Percentiles rank a stretch among this genome's conserved stretches.
Evolutionary conservation across 2,329 filamentous ascomycete genomes (phyloP).

Genomic region (Myriosclerotinia scirpicola): DNA sequence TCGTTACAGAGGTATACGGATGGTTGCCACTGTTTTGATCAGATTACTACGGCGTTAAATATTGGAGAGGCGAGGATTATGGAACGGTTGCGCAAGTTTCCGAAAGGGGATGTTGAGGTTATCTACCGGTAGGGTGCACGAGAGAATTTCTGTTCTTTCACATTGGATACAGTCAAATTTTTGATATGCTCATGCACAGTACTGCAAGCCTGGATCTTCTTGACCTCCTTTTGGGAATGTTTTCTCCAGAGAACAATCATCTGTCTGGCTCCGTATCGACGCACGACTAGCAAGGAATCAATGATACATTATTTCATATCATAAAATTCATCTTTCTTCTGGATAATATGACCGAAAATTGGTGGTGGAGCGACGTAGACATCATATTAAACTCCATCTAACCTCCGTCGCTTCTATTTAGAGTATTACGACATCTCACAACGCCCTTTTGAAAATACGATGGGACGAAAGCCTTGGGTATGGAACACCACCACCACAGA

Average conservation of each 20-base stretch:
- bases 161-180: no score
- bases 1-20: conserved; percentile 66
- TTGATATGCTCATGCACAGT: not conserved
- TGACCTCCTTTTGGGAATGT: not conserved
- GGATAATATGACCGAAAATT: no score
- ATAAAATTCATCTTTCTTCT: not conserved
- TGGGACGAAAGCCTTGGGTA: not conserved
- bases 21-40: conserved; percentile 74
- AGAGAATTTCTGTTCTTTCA: not conserved
- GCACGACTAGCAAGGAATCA: not conserved
- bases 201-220: not conserved
- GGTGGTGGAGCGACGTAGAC: not conserved
- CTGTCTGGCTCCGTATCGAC: no score
- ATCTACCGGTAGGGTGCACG: conserved; percentile 40
- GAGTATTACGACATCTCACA: not conserved
- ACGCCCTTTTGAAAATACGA: not conserved
- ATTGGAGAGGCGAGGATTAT: conserved; percentile 69
- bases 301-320: not conserved
- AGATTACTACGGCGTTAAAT: conserved; percentile 76
- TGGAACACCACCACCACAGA: not conserved
- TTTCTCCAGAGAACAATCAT: not conserved
- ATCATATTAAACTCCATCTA: not conserved
- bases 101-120: conserved; percentile 43
- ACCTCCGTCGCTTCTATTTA: no score
- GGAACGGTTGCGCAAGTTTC: conserved; percentile 62